phyloP scores from a whole-genome alignment of 495 filamentous ascomycete species.

The Terfezia claveryi region DNA sequence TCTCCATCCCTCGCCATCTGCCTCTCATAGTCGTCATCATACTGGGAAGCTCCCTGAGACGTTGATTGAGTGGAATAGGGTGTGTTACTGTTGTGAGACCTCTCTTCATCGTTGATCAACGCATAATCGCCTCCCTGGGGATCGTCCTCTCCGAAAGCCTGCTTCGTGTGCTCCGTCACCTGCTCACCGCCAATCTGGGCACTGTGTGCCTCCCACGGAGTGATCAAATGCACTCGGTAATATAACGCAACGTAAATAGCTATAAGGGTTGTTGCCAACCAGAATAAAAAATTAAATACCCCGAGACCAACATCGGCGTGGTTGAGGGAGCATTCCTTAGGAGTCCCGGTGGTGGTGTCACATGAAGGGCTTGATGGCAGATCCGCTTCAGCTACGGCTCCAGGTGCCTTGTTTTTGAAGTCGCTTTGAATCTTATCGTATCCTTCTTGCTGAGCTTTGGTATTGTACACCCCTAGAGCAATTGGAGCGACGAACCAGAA shows the following conservation, averaged over 20 bases:
- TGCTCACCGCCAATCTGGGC: slow-evolving; percentile 2
- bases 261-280: slow-evolving; percentile 39
- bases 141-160: slow-evolving; percentile 15
- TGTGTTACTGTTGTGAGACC: not conserved
- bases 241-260: slow-evolving; percentile 59
- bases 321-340: slow-evolving; percentile 42
- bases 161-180: slow-evolving; percentile 17
- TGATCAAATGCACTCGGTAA: slow-evolving; percentile 47
- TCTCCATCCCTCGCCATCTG: not conserved
- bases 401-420: slow-evolving; percentile 4
- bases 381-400: slow-evolving; percentile 6
- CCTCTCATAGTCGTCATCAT: not conserved
- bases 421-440: slow-evolving; percentile 17
- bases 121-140: slow-evolving; percentile 5
- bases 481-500: slow-evolving; percentile 75
- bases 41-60: not conserved
- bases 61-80: not conserved
- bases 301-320: slow-evolving; percentile 57
- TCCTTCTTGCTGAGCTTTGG: slow-evolving; percentile 20
- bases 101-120: slow-evolving; percentile 8
- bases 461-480: slow-evolving; percentile 48
- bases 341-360: slow-evolving; percentile 6
- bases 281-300: slow-evolving; percentile 57
- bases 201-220: slow-evolving; percentile 14
- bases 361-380: slow-evolving; percentile 5